A percentile compares a stretch with the other conserved stretches of the same genome.
Evolutionary conservation across 1,139 yeast species (phyloP).

Genomic region (Debaryomycetaceae sp.): DNA sequence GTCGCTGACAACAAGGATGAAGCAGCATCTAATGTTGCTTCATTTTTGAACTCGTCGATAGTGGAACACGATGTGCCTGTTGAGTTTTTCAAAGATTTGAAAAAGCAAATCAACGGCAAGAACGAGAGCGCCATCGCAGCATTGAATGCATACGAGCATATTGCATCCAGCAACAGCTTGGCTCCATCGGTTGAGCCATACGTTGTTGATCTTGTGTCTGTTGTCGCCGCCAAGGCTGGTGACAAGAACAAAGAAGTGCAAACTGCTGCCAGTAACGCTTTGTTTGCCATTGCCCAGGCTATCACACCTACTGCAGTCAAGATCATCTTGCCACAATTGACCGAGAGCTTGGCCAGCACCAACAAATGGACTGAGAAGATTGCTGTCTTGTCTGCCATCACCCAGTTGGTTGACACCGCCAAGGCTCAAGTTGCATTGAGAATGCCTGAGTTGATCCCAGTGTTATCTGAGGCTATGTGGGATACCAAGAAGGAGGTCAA

Average conservation of each 20-base stretch:
- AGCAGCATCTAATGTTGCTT: slow-evolving; percentile 87
- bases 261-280: slow-evolving; percentile 67
- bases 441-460: slow-evolving; percentile 99
- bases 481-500: slow-evolving; percentile 98
- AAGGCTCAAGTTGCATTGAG: slow-evolving; percentile 95
- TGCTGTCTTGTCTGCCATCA: slow-evolving; percentile 78
- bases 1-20: slow-evolving; percentile 88
- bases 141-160: slow-evolving; percentile 78
- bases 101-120: slow-evolving; percentile 75
- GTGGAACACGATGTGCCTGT: slow-evolving; percentile 98
- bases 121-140: slow-evolving; percentile 66
- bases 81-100: slow-evolving; percentile 76
- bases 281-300: slow-evolving; percentile 72
- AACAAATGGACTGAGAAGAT: slow-evolving; percentile 99
- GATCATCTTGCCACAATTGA: slow-evolving; percentile 79
- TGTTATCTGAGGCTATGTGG: slow-evolving; percentile 99
- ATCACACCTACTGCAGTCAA: slow-evolving; percentile 93
- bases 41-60: slow-evolving; percentile 93
- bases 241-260: slow-evolving; percentile 81
- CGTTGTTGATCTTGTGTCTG: slow-evolving; percentile 71
- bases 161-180: slow-evolving; percentile 76
- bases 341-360: slow-evolving; percentile 64
- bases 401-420: slow-evolving; percentile 90
- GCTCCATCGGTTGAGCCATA: slow-evolving; percentile 94
- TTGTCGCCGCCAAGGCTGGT: slow-evolving; percentile 77